phyloP scores from a whole-genome alignment of 192 early-diverging fungal species.

The Coemansia sp. region DNA sequence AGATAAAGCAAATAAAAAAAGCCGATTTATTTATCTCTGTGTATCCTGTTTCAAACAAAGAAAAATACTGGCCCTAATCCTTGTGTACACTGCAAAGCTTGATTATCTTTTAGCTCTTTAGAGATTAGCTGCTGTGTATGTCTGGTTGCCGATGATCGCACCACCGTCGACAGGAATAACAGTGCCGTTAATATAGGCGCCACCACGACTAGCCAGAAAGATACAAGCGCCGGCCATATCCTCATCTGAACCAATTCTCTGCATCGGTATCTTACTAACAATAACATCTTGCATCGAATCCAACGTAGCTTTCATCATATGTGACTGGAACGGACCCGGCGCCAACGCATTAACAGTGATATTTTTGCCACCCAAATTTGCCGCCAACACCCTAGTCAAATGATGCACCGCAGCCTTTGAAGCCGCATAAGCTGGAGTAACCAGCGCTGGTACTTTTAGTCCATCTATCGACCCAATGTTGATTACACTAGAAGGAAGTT shows the following conservation, averaged over 20 bases:
- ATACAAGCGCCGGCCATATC: constrained; percentile 87
- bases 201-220: constrained; percentile 72
- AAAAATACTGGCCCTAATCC: too few species aligned
- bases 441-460: constrained; percentile 49
- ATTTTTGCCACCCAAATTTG: constrained; percentile 58
- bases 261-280: constrained; percentile 60
- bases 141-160: constrained; percentile 26
- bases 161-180: constrained; percentile 88
- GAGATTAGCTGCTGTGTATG: constrained; percentile 18
- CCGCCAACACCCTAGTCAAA: constrained; percentile 65
- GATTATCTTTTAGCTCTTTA: too few species aligned
- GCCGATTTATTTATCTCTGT: constrained; percentile 4
- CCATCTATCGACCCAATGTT: constrained; percentile 85
- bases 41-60: too few species aligned
- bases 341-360: constrained; percentile 71
- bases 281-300: constrained; percentile 57
- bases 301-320: constrained; percentile 75
- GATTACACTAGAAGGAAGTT: constrained; percentile 77
- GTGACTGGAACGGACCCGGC: constrained; percentile 71
- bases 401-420: constrained; percentile 83
- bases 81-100: too few species aligned
- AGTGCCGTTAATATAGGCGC: constrained; percentile 79
- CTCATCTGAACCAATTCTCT: constrained; percentile 75
- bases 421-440: constrained; percentile 73
- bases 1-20: background rate